Percentiles rank a stretch among this genome's conserved stretches.
phyloP scores from a whole-genome alignment of 1,284 basidiomycete genomes.

The Fomitopsis betulina region DNA sequence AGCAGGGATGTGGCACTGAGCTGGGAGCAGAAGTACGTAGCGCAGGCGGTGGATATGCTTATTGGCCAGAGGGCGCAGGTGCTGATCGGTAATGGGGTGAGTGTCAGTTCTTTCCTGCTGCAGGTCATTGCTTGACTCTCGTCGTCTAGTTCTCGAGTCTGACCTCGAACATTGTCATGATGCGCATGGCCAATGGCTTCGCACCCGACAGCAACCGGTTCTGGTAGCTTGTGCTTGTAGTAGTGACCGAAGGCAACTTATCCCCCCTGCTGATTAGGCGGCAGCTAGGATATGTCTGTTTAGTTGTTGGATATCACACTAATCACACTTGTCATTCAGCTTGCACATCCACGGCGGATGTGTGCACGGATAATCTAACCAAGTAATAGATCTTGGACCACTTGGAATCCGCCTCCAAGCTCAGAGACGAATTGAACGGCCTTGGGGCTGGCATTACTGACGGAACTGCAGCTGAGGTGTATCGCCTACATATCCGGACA shows the following conservation, averaged over 20 bases:
- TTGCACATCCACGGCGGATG: no score
- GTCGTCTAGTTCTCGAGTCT: slow-evolving; percentile 23
- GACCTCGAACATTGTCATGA: slow-evolving; percentile 23
- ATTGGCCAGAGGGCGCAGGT: slow-evolving; percentile 40
- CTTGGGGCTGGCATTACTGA: no score
- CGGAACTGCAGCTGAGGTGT: no score
- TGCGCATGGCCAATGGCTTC: slow-evolving; percentile 20
- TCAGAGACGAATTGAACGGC: no score
- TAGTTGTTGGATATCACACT: not conserved
- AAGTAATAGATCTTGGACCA: no score
- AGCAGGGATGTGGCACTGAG: slow-evolving; percentile 34
- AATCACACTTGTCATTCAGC: not conserved
- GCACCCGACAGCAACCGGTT: slow-evolving; percentile 16
- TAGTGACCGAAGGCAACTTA: not conserved
- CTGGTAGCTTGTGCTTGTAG: slow-evolving; percentile 8
- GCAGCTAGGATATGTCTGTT: not conserved
- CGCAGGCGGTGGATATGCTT: slow-evolving; percentile 44
- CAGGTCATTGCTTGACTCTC: not conserved
- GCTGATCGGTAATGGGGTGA: slow-evolving; percentile 64
- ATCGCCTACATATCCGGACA: no score
- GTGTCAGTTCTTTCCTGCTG: slow-evolving; percentile 22
- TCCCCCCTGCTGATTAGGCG: not conserved
- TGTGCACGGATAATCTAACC: no score
- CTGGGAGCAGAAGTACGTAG: slow-evolving; percentile 37
- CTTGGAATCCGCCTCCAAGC: no score